Percentiles rank a stretch among this genome's conserved stretches.
phyloP scores from a whole-genome alignment of 225 moss, liverwort and hornwort species.

The Polytrichum commune region DNA sequence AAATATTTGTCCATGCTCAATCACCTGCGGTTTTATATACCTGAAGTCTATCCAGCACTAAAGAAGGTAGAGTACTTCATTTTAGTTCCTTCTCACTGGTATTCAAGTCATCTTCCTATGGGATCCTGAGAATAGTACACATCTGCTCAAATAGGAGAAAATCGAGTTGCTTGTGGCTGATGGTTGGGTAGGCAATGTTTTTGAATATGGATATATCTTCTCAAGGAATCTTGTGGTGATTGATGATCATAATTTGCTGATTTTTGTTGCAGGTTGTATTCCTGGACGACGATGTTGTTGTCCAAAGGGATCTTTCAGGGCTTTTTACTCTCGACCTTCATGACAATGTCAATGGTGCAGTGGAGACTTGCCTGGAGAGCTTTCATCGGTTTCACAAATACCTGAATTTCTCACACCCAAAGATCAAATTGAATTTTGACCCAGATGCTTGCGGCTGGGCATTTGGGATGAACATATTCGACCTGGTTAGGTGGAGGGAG shows the following conservation, averaged over 20 bases:
- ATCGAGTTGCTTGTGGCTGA: neutral
- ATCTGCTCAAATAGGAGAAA: neutral
- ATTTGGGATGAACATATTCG: conserved; percentile 66
- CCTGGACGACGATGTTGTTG: conserved; percentile 61
- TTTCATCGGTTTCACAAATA: conserved; percentile 72
- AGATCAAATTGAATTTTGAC: conserved; percentile 56
- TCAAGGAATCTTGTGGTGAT: conserved; percentile 1
- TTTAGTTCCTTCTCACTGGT: too few species aligned
- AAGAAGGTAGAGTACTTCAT: conserved; percentile 30
- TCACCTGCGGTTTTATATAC: conserved; percentile 61
- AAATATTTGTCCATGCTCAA: conserved; percentile 69
- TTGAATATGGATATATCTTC: conserved; percentile 2
- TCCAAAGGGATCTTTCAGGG: conserved; percentile 49
- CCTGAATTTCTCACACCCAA: conserved; percentile 58
- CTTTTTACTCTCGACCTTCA: conserved; percentile 55
- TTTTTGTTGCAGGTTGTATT: conserved; percentile 43
- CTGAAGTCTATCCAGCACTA: conserved; percentile 55
- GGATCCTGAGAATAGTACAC: neutral
- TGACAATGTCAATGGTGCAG: conserved; percentile 53
- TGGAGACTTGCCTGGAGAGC: conserved; percentile 61
- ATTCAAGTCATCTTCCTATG: neutral
- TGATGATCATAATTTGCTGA: neutral
- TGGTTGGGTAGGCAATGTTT: neutral
- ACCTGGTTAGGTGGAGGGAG: conserved; percentile 52
- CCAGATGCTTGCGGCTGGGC: conserved; percentile 69